phyloP scores from a whole-genome alignment of 179 eudicot species.

The Spergularia azorica region DNA sequence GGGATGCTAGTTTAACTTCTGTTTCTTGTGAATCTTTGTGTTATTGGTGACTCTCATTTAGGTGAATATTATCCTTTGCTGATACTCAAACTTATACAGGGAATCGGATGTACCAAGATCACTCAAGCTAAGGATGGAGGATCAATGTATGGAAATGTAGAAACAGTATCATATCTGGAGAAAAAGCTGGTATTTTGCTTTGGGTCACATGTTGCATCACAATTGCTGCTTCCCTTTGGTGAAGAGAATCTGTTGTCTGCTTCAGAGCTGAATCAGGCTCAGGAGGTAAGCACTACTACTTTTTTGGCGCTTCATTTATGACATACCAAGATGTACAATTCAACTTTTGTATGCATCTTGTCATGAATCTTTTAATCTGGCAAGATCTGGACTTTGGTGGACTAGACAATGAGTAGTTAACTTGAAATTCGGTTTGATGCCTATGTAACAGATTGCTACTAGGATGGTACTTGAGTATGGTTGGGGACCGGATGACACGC shows the following conservation, averaged over 20 bases:
- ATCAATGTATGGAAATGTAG: slow-evolving; percentile 67
- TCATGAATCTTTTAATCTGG: background rate
- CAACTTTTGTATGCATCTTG: background rate
- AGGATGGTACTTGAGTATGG: slow-evolving; percentile 93
- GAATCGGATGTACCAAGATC: slow-evolving; percentile 87
- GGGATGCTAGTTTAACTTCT: background rate
- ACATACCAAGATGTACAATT: background rate
- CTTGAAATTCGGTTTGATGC: slow-evolving; percentile 1
- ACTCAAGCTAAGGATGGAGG: slow-evolving; percentile 68
- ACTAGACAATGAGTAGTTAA: background rate
- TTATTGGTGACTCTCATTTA: background rate
- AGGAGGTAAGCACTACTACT: slow-evolving; percentile 66
- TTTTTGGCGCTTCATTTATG: background rate
- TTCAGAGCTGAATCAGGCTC: slow-evolving; percentile 81
- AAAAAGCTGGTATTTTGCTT: slow-evolving; percentile 92
- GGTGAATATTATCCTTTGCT: background rate
- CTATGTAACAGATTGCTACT: slow-evolving; percentile 78
- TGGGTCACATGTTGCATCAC: slow-evolving; percentile 84
- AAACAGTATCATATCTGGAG: slow-evolving; percentile 84
- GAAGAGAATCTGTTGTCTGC: slow-evolving; percentile 86
- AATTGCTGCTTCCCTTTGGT: slow-evolving; percentile 81
- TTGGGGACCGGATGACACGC: slow-evolving; percentile 88
- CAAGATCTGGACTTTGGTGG: background rate
- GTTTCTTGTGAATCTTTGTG: background rate
- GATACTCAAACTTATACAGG: slow-evolving; percentile 51